These are phyloP conservation scores for Austroboletus novae-zelandiae DNA, from an alignment of 1,284 basidiomycete genomes.

Conservation along the genomic window DNA sequence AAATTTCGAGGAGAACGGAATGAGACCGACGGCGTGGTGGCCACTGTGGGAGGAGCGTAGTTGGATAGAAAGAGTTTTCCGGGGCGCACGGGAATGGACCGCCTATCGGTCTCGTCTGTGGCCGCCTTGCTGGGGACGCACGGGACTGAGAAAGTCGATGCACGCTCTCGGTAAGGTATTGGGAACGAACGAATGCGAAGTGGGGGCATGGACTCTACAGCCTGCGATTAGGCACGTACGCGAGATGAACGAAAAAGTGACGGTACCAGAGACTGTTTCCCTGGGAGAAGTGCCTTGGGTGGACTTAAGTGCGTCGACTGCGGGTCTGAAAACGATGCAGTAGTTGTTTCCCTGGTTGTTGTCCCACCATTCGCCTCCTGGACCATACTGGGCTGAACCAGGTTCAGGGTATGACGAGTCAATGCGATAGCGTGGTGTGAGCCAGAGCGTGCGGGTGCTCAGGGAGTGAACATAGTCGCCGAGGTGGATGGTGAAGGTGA, in stretches of 20 bases:
- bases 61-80: conserved; percentile 27
- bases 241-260: not conserved
- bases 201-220: conserved; percentile 9
- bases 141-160: conserved; percentile 3
- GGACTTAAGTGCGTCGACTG: not conserved
- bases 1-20: not conserved
- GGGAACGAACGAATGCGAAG: not conserved
- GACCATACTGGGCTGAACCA: conserved; percentile 45
- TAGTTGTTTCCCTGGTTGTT: conserved; percentile 85
- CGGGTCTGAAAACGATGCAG: conserved; percentile 55
- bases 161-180: conserved; percentile 15
- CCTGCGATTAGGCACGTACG: not conserved
- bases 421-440: conserved; percentile 60
- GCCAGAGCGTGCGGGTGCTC: conserved; percentile 60
- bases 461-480: conserved; percentile 72
- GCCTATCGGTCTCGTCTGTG: not conserved
- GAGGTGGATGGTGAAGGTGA: conserved; percentile 64
- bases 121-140: not conserved
- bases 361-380: conserved; percentile 77
- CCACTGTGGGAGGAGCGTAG: conserved; percentile 22
- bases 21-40: conserved; percentile 4
- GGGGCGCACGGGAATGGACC: not conserved
- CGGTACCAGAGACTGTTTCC: conserved; percentile 23
- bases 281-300: conserved; percentile 9
- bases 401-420: conserved; percentile 29